These are phyloP conservation scores for Microdochium paspali DNA, from an alignment of 2,329 filamentous ascomycete genomes.

Conservation along the genomic window DNA sequence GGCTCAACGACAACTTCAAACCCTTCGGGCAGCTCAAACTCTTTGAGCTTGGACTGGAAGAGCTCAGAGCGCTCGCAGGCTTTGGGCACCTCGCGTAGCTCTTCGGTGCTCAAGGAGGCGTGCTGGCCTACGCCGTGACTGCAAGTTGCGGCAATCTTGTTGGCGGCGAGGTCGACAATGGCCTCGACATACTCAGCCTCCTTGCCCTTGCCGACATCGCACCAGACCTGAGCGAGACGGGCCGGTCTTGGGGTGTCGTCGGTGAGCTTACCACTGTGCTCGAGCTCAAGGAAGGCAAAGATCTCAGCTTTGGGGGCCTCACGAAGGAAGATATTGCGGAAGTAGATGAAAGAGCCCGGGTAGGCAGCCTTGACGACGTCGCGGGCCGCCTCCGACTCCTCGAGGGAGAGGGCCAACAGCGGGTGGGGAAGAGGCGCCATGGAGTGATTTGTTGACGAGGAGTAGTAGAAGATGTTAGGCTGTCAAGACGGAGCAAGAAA, in stretches of 20 bases:
- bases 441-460: too few species aligned
- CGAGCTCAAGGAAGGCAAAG: slow-evolving; percentile 50
- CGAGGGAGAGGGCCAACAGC: slow-evolving; percentile 35
- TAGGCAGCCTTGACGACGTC: slow-evolving; percentile 29
- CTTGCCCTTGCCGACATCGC: slow-evolving; percentile 10
- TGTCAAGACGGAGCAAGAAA: too few species aligned
- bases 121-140: not conserved
- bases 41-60: slow-evolving; percentile 20
- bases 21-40: slow-evolving; percentile 31
- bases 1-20: slow-evolving; percentile 38
- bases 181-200: slow-evolving; percentile 15
- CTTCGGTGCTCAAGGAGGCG: slow-evolving; percentile 10
- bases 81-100: slow-evolving; percentile 24
- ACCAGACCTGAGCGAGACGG: slow-evolving; percentile 31
- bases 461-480: too few species aligned
- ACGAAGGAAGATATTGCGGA: slow-evolving; percentile 53
- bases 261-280: slow-evolving; percentile 41
- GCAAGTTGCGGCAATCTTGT: slow-evolving; percentile 1
- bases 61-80: slow-evolving; percentile 16
- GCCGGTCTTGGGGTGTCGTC: slow-evolving; percentile 29
- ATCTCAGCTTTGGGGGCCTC: slow-evolving; percentile 53
- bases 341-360: slow-evolving; percentile 17
- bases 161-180: slow-evolving; percentile 19
- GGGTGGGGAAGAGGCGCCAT: slow-evolving; percentile 24
- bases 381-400: slow-evolving; percentile 39